Conservation (phyloP, 441 rosid species). For the Heliophila coronopifolia region DNA sequence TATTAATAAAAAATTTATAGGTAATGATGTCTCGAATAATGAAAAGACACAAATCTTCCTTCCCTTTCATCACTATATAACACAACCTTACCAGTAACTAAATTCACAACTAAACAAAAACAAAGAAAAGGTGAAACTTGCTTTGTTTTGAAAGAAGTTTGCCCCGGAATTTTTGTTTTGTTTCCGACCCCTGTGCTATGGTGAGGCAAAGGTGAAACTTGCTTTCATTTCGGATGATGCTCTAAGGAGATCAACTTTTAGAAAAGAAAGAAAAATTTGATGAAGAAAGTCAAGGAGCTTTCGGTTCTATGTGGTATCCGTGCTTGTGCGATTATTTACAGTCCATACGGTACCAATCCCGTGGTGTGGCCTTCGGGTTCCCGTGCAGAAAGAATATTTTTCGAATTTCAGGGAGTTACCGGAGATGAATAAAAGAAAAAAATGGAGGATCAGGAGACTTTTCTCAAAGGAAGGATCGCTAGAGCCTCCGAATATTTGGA, state of each 20-base stretch:
- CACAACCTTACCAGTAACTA: too few relatives aligned
- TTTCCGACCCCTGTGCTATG: too few relatives aligned
- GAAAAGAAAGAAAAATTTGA: slow-evolving; percentile 51
- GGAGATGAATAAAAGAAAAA: slow-evolving; percentile 51
- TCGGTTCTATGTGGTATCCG: slow-evolving; percentile 44
- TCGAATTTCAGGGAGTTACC: slow-evolving; percentile 38
- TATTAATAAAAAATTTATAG: too few relatives aligned
- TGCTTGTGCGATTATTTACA: slow-evolving; percentile 44
- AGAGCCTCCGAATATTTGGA: slow-evolving; percentile 34
- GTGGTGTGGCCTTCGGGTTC: slow-evolving; percentile 49
- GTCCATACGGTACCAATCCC: slow-evolving; percentile 40
- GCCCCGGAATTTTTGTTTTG: too few relatives aligned
- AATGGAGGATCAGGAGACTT: slow-evolving; percentile 48
- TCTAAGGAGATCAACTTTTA: slow-evolving; percentile 48
- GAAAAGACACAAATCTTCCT: too few relatives aligned
- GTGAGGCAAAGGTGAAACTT: slow-evolving; percentile 65
- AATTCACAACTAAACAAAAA: too few relatives aligned
- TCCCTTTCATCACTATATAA: too few relatives aligned
- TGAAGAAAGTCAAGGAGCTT: slow-evolving; percentile 55
- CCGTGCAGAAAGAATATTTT: slow-evolving; percentile 32
- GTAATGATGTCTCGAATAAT: too few relatives aligned
- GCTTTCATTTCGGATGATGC: slow-evolving; percentile 45
- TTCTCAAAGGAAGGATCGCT: slow-evolving; percentile 33
- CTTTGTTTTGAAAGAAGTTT: too few relatives aligned
- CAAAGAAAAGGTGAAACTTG: too few relatives aligned